Conservation (phyloP, 768 basidiomycete genomes). For the Suillus bovinus region DNA sequence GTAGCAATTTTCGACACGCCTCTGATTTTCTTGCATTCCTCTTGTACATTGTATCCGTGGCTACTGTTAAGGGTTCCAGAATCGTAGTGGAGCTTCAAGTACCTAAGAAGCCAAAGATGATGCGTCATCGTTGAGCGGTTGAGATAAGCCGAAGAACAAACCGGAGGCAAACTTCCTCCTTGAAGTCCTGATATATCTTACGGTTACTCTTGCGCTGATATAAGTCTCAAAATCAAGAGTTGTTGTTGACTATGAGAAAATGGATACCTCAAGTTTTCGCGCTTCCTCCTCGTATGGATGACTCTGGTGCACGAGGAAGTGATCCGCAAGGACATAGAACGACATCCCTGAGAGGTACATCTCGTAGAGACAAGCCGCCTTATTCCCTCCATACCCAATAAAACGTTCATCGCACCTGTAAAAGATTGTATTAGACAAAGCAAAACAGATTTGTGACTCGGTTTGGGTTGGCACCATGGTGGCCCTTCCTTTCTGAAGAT, state of each 20-base stretch:
- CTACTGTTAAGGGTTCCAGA: conserved; percentile 50
- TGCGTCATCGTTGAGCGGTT: background rate
- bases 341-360: conserved; percentile 87
- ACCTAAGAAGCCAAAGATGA: conserved; percentile 40
- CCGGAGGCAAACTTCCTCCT: conserved; percentile 75
- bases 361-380: conserved; percentile 89
- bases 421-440: background rate
- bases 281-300: conserved; percentile 79
- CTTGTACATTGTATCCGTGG: conserved; percentile 51
- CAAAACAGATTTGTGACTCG: background rate
- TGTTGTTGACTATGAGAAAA: conserved; percentile 1
- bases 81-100: conserved; percentile 60
- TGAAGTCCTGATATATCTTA: conserved; percentile 76
- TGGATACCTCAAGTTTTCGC: conserved; percentile 64
- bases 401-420: conserved; percentile 89
- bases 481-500: conserved; percentile 76
- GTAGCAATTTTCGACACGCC: conserved; percentile 41
- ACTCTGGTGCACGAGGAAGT: conserved; percentile 88
- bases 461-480: conserved; percentile 55
- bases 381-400: conserved; percentile 89
- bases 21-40: conserved; percentile 68
- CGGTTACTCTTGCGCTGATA: conserved; percentile 70
- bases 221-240: background rate
- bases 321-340: conserved; percentile 82
- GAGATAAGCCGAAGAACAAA: conserved; percentile 20